Conservation (phyloP, 176 grass and related monocot genomes). For the Ampelocalamus luodianensis region DNA sequence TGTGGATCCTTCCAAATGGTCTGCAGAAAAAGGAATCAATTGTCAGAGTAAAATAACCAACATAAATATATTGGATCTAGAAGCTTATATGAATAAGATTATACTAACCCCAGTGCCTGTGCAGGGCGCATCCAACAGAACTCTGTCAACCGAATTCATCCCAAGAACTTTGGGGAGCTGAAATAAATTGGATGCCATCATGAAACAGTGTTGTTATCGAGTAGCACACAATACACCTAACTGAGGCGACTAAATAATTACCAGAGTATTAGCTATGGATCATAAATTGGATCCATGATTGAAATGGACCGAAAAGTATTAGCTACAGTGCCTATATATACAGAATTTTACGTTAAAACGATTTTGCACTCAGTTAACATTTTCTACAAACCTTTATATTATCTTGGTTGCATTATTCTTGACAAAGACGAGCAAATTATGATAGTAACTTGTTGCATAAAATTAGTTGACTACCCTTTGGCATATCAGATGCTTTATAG, state of each 20-base stretch:
- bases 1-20: conserved; percentile 90
- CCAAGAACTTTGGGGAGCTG: conserved; percentile 93
- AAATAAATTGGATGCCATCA: conserved; percentile 37
- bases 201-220: not conserved
- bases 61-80: conserved; percentile 26
- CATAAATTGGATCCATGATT: not conserved
- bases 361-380: not conserved
- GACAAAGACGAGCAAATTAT: conserved; percentile 1
- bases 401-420: not conserved
- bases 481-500: not conserved
- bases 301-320: conserved; percentile 16
- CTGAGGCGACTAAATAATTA: conserved; percentile 15
- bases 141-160: conserved; percentile 90
- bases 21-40: conserved; percentile 50
- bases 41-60: not conserved
- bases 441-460: not conserved
- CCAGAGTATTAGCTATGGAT: not conserved
- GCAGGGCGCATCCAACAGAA: conserved; percentile 95
- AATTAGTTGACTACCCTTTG: not conserved
- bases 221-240: not conserved
- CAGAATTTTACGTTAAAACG: not conserved
- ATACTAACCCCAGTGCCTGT: conserved; percentile 81
- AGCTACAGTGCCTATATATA: not conserved
- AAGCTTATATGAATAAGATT: conserved; percentile 32
- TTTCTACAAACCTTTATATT: conserved; percentile 14